Base-by-base conservation (phyloP, 805 yeast species). In the Saturnispora hagleri region DNA sequence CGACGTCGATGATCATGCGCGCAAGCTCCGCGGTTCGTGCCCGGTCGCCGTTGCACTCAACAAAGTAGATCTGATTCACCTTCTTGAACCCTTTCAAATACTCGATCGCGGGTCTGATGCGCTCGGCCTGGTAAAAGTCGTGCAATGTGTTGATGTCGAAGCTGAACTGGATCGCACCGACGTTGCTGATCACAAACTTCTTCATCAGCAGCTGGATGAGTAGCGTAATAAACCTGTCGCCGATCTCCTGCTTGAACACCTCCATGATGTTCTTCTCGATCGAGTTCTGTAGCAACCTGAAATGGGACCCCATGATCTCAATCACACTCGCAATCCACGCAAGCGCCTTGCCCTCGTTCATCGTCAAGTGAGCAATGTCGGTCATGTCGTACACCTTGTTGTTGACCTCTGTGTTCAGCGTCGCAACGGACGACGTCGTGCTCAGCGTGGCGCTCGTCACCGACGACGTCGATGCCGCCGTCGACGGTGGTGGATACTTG, bases 241-340 rank as follows among this genome's bases (percentile, higher is more conserved):
- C 96, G 34, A 91, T 82, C 61, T 93, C 99, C 62, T 90, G 96
- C 60, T 90, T 93, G 62, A 89, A 93, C 0, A 91, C 95, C 58
- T 90, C 98, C 26, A 90, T 77, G 12, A 95, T 84, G 1, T 89
- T 78, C 62, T 84, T 87, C 51, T 91, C 98, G 0, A 97, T 87
- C 5, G 93, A 78, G 2, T 89, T 95, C 17, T 77, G 80, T 43
- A 91, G 69, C 52, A 90, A 69, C 52, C 77, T 79, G 55, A 90
- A 80, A 62, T 91, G 95, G 15, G 81, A 79, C 12, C 77, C 77
- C 51, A 93, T 66, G 24, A 90, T 71, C 20, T 73, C 70, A 3
- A 88, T 79, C 3, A 79, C 82, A 52, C 79, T 77, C 10, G 59
- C 59, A 0, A 95, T 93, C 53, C 95, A 87, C 34, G 69, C 69